A percentile compares a stretch with the other conserved stretches of the same genome.
These are phyloP conservation scores for Collariella sp. DNA, from an alignment of 495 filamentous ascomycete genomes.

Conservation along the genomic window DNA sequence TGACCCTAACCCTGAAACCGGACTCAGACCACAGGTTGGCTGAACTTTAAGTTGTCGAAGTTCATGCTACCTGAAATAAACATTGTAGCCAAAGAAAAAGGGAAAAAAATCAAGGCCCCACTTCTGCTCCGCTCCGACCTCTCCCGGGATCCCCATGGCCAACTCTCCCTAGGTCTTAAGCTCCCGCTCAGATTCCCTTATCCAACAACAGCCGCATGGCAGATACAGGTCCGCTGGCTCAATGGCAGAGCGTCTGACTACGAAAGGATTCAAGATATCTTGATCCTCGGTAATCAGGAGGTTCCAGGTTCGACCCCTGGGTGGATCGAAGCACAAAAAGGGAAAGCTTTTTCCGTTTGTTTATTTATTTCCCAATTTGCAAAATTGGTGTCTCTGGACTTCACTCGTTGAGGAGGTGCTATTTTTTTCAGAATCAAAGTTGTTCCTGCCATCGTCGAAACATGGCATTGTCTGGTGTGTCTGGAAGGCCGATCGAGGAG, in stretches of 20 bases:
- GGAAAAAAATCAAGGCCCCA: too few relatives aligned
- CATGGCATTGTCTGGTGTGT: not conserved
- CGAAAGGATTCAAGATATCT: not conserved
- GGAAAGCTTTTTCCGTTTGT: conserved; percentile 11
- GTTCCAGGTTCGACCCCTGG: conserved; percentile 18
- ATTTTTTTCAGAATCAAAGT: conserved; percentile 11
- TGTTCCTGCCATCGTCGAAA: not conserved
- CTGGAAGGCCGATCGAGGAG: not conserved
- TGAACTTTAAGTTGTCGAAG: too few relatives aligned
- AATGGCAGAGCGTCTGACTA: conserved; percentile 20
- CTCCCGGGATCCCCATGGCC: too few relatives aligned
- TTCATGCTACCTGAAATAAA: too few relatives aligned
- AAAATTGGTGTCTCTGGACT: not conserved
- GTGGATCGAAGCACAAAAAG: conserved; percentile 3
- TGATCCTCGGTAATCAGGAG: conserved; percentile 6
- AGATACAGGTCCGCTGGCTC: conserved; percentile 11
- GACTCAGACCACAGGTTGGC: too few relatives aligned
- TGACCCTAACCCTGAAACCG: too few relatives aligned
- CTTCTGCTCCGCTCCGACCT: too few relatives aligned
- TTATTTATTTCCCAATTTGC: conserved; percentile 5
- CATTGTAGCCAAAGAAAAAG: too few relatives aligned
- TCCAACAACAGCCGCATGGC: not conserved
- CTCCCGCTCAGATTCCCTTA: not conserved
- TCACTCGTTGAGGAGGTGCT: not conserved
- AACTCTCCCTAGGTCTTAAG: too few relatives aligned